Base-by-base conservation (phyloP, 768 basidiomycete genomes). In the Boletellus ananiceps region DNA sequence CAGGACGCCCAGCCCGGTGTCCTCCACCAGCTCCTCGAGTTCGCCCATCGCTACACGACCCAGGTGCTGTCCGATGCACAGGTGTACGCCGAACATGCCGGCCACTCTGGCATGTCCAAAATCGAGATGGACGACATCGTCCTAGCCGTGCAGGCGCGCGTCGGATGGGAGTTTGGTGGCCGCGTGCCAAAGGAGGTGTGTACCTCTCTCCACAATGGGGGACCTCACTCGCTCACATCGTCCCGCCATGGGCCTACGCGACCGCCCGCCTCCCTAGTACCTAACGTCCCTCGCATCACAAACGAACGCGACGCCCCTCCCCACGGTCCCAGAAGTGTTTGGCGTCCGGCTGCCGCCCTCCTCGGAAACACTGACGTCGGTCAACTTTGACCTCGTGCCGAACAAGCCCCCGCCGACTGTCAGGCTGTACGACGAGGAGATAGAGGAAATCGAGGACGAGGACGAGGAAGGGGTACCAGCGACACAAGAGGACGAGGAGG, bases 121-220 rank as follows among this genome's bases (percentile, higher is more conserved):
- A 74, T 93, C 47, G 89, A 91, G 55, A 80, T 84, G 75, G 89
- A 93, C 54, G 90, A 93, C 67, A 72, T 88, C 40, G 77, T 80
- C 4, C 74, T 93, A 35, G 88, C 89, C 2, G 84, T 91, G 5
- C 90, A 93, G 66, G 88, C 89, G 6, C 82, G 90, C 49, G 91
- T 93, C 4, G 91, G 90, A 37, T 93, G 91, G 91, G 91, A 93
- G 67, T 87, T 91, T 64, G 90, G 89, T 19, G 90, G 91, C 6
- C 77, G 89, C 34, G 81, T 93, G 25, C 90, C 90, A 3, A 92
- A 92, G 70, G 90, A 93, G 81, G 90, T 92, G 49, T 25, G 73
- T 67, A 8, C 29, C 33, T 25, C 11, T 19, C 14, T 2, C 5
- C 16, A 2, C 37, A n/a, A 11, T 8, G 29, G 29, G 29, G 29